Base-by-base conservation (phyloP, 352 stramenopile species). In the Phytophthora pini region DNA sequence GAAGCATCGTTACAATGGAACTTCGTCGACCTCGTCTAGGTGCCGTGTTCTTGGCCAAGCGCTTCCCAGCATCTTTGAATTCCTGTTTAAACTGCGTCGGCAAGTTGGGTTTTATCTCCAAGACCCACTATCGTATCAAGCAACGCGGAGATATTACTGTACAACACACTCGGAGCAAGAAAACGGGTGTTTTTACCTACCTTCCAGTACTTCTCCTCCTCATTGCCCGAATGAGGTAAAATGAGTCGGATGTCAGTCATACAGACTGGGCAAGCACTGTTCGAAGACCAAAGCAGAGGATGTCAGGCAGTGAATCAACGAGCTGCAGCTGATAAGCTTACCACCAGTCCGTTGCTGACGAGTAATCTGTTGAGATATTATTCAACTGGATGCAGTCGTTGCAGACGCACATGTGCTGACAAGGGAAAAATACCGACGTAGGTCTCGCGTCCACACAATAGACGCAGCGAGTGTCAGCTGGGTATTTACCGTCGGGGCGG, bases 401-500 rank as follows among this genome's bases (percentile, higher is more conserved):
- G 65, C 83, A 92, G 13, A 86, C 77, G 55, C 79, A 88, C 61
- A 82, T 77, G 70, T 92, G 83, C 62, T 90, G 76, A 29, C 83
- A 92, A 24, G 62, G 63, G 22, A 71, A 71, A 54, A 71, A 67
- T 2, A 71, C 63, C 1, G 56, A 66, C 1, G 15, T 76, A 1
- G 74, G 79, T 20, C 26, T 50, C 1, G 65, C 26, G 13, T 57
- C 56, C 38, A 74, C 64, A 53, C 82, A 89, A 45, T 87, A 75
- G 12, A 84, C 72, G 27, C 82, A 92, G 9, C 61, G 54, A 5
- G 72, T 76, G 7, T 79, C 67, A 6, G 17, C 10, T 5, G 66
- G 64, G 31, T 84, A 92, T 38, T 67, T 68, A 26, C 80, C 74
- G 49, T 88, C 74, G 4, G 70, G 65, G 7, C 57, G 76, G 13